Evolutionary conservation across 495 filamentous ascomycete genomes (phyloP).

Genomic region (Penicilliopsis zonata): DNA sequence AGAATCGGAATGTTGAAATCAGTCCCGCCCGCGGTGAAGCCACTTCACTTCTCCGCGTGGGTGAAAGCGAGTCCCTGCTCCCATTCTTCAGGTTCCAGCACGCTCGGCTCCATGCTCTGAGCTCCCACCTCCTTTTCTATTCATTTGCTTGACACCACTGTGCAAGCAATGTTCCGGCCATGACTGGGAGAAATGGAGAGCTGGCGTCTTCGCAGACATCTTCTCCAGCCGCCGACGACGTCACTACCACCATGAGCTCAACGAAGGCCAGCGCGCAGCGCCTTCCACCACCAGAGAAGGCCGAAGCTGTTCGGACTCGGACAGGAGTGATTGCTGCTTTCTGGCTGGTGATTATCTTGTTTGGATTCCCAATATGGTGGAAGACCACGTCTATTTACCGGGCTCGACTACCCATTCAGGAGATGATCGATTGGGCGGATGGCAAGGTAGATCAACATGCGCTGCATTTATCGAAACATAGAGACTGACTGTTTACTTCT

Average conservation of each 20-base stretch:
- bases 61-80: no score
- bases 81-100: no score
- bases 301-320: conserved; percentile 53
- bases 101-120: not conserved
- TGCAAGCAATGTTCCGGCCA: conserved; percentile 31
- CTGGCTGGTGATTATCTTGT: conserved; percentile 72
- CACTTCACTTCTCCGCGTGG: not conserved
- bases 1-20: no score
- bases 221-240: conserved; percentile 4
- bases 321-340: conserved; percentile 74
- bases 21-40: not conserved
- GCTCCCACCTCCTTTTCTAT: not conserved
- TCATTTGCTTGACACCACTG: no score
- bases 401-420: conserved; percentile 66
- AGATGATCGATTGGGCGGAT: conserved; percentile 90
- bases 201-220: conserved; percentile 18
- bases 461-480: conserved; percentile 2
- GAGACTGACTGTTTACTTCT: conserved; percentile 6
- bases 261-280: conserved; percentile 17
- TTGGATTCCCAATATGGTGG: conserved; percentile 94
- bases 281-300: conserved; percentile 62
- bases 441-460: conserved; percentile 52
- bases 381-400: conserved; percentile 92
- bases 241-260: conserved; percentile 5
- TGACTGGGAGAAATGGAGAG: conserved; percentile 29